Percentiles rank a stretch among this genome's conserved stretches.
These are phyloP conservation scores for Poa annua DNA, from an alignment of 176 grass and related monocot genomes.

Conservation along the genomic window DNA sequence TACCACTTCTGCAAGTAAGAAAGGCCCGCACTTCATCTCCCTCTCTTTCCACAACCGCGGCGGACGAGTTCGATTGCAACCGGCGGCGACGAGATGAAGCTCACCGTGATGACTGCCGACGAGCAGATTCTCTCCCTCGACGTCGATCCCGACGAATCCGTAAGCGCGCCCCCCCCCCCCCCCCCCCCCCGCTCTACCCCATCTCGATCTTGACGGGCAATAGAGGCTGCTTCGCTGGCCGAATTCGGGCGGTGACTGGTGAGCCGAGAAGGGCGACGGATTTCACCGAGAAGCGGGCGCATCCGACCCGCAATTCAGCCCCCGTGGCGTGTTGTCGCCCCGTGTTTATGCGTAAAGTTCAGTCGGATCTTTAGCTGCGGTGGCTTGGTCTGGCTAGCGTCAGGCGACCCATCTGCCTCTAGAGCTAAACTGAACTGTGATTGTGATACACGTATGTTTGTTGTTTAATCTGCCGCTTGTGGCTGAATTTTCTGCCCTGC, in stretches of 20 bases:
- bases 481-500: not conserved
- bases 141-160: slow-evolving; percentile 87
- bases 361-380: slow-evolving; percentile 24
- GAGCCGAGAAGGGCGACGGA: not conserved
- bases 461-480: not conserved
- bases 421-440: slow-evolving; percentile 13
- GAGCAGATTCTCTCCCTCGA: slow-evolving; percentile 86
- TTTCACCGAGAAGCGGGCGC: not conserved
- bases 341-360: slow-evolving; percentile 2
- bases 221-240: not conserved
- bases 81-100: slow-evolving; percentile 67
- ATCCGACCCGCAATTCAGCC: slow-evolving; percentile 23
- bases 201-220: slow-evolving; percentile 16
- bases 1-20: too few relatives aligned
- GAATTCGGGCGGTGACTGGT: not conserved
- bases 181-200: not conserved
- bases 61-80: not conserved
- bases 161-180: slow-evolving; percentile 28
- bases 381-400: not conserved
- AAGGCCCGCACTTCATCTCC: not conserved
- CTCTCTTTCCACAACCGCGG: not conserved
- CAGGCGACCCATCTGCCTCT: not conserved
- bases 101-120: slow-evolving; percentile 90
- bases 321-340: not conserved
- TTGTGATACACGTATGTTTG: not conserved